Percentiles rank a stretch among this genome's conserved stretches.
phyloP scores from a whole-genome alignment of 345 rosid genomes.

The Mallotus nudiflorus region DNA sequence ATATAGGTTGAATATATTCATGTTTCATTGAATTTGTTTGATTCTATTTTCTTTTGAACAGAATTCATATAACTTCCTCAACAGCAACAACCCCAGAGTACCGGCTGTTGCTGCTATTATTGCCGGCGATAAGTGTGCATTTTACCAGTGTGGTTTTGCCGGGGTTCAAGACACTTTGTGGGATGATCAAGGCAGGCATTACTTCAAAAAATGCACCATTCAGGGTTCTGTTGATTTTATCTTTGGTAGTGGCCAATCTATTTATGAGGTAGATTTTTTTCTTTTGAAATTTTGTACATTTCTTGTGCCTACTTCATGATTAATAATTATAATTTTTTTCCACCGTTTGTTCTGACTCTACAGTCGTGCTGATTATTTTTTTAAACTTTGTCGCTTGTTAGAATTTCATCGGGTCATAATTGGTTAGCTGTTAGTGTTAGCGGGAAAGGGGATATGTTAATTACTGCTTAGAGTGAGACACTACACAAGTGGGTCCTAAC shows the following conservation, averaged over 20 bases:
- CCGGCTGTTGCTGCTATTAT: constrained; percentile 74
- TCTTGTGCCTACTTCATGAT: no score
- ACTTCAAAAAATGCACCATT: constrained; percentile 57
- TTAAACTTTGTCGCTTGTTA: no score
- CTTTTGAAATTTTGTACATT: neutral
- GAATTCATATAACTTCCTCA: constrained; percentile 65
- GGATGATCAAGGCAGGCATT: constrained; percentile 72
- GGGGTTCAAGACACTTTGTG: constrained; percentile 83
- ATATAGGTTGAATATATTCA: no score
- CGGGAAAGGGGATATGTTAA: no score
- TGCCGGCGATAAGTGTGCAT: constrained; percentile 59
- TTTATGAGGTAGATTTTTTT: constrained; percentile 83
- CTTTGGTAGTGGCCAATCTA: constrained; percentile 71
- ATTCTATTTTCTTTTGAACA: constrained; percentile 15
- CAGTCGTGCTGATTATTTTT: no score
- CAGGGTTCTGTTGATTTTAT: constrained; percentile 89
- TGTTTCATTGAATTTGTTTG: no score
- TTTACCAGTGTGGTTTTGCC: constrained; percentile 55
- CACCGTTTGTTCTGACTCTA: no score
- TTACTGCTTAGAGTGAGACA: no score
- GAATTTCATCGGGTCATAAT: no score
- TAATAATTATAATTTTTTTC: no score
- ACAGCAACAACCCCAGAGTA: constrained; percentile 31
- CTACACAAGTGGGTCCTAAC: no score
- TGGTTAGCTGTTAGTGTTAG: no score